Base-by-base conservation (phyloP, 345 rosid genomes). In the Lepidium sativum region DNA sequence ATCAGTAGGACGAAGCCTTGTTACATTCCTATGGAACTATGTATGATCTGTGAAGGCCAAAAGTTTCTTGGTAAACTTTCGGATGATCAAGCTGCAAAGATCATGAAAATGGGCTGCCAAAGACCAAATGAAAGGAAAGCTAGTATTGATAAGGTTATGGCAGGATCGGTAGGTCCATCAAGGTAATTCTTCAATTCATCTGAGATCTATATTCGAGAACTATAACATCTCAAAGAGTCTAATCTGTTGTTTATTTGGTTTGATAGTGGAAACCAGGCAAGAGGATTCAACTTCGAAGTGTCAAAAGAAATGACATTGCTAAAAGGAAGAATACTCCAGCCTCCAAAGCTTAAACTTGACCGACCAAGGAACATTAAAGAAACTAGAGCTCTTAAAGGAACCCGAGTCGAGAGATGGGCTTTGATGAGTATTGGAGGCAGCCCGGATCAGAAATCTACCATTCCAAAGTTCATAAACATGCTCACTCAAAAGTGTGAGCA, bases 31-130 rank as follows among this genome's bases (percentile, higher is more conserved):
- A 89, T 89, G 96, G 98, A 92, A 60, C 88, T 92, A 14, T 92
- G 98, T 61, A 80, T 89, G 78, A 89, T 92, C 32, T 87, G 98
- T 64, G 98, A 92, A 79, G 98, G 98, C 27, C 98, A 92, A 80
- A 92, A 89, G 69, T 92, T 92, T 82, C 96, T 92, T 5, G 98
- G 98, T 23, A 92, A 89, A 77, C 92, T 92, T 33, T 86, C 98
- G 0, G 98, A 92, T 81, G 98, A 87, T 73, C 98, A 92, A 76
- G 87, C 98, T 16, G 84, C 87, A 15, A 86, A 84, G 67, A 92
- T 92, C 33, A 94, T 92, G 55, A 86, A 80, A 76, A 87, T 89
- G 98, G 92, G 96, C 9, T 92, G 98, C 72, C 94, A 87, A 75
- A 81, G 80, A 58, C 98, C 98, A 1, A 92, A 74, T 53, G 96